Evolutionary conservation across 805 yeast genomes (phyloP).

Genomic region (Saccharomycopsis babjevae): DNA sequence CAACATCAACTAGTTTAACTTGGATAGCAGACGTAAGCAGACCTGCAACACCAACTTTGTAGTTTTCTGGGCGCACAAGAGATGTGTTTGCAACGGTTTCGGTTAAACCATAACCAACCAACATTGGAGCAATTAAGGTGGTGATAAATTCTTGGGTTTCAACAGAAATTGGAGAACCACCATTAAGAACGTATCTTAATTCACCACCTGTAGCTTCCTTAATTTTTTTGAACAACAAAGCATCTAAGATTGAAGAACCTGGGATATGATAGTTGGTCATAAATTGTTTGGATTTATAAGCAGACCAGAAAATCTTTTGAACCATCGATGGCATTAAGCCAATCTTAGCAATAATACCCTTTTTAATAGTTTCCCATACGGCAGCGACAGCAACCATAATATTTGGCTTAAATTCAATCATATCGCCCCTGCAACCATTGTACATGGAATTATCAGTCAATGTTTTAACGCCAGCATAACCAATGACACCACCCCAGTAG

Average conservation of each 20-base stretch:
- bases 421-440: slow-evolving; percentile 74
- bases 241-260: slow-evolving; percentile 60
- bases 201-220: slow-evolving; percentile 94
- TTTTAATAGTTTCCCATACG: slow-evolving; percentile 92
- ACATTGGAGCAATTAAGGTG: slow-evolving; percentile 71
- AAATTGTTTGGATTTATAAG: slow-evolving; percentile 62
- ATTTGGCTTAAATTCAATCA: slow-evolving; percentile 79
- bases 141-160: slow-evolving; percentile 78
- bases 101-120: slow-evolving; percentile 92
- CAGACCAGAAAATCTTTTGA: slow-evolving; percentile 84
- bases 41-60: slow-evolving; percentile 74
- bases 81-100: slow-evolving; percentile 90
- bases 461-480: slow-evolving; percentile 91
- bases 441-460: slow-evolving; percentile 70
- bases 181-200: slow-evolving; percentile 63
- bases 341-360: slow-evolving; percentile 79
- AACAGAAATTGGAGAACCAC: slow-evolving; percentile 82
- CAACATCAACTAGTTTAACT: slow-evolving; percentile 80
- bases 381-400: slow-evolving; percentile 98
- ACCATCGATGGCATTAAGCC: slow-evolving; percentile 49
- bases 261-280: slow-evolving; percentile 63
- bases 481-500: slow-evolving; percentile 84
- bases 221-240: slow-evolving; percentile 72
- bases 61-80: slow-evolving; percentile 51
- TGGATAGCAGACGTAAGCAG: slow-evolving; percentile 74